phyloP scores from a whole-genome alignment of 2,329 filamentous ascomycete genomes.

The Thelonectria olida region DNA sequence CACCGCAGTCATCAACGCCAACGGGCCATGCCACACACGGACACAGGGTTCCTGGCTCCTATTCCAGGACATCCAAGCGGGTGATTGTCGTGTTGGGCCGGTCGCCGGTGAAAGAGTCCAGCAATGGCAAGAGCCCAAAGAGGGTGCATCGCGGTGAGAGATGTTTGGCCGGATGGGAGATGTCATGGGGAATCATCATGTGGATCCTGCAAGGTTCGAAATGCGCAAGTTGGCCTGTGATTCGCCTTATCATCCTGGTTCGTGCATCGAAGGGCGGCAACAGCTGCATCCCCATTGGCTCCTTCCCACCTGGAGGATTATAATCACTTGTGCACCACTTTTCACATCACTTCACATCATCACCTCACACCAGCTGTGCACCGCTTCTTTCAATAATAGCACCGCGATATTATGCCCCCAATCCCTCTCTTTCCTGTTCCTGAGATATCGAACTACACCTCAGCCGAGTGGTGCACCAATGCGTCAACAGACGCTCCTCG shows the following conservation, averaged over 20 bases:
- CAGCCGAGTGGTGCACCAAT: not conserved
- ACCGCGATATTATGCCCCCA: not conserved
- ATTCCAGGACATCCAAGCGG: slow-evolving; percentile 6
- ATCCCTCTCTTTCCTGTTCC: not conserved
- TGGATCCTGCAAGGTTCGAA: slow-evolving; percentile 28
- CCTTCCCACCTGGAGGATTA: not conserved
- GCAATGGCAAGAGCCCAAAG: not conserved
- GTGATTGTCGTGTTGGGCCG: slow-evolving; percentile 20
- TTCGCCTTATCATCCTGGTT: slow-evolving; percentile 32
- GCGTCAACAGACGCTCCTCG: not conserved
- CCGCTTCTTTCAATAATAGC: slow-evolving; percentile 8
- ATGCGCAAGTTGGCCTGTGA: slow-evolving; percentile 23
- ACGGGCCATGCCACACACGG: slow-evolving; percentile 9
- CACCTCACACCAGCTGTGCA: not conserved
- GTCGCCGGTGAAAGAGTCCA: slow-evolving; percentile 7
- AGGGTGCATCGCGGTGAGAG: slow-evolving; percentile 12
- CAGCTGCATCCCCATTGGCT: slow-evolving; percentile 33
- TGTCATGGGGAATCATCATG: slow-evolving; percentile 19
- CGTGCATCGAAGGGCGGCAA: slow-evolving; percentile 36
- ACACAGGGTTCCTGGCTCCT: slow-evolving; percentile 34
- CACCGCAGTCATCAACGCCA: slow-evolving; percentile 10
- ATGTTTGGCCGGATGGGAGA: slow-evolving; percentile 10
- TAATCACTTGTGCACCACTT: slow-evolving; percentile 9
- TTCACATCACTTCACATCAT: not conserved
- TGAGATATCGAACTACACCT: not conserved